phyloP scores from a whole-genome alignment of 2,329 filamentous ascomycete genomes.

The Colletotrichum trifolii region DNA sequence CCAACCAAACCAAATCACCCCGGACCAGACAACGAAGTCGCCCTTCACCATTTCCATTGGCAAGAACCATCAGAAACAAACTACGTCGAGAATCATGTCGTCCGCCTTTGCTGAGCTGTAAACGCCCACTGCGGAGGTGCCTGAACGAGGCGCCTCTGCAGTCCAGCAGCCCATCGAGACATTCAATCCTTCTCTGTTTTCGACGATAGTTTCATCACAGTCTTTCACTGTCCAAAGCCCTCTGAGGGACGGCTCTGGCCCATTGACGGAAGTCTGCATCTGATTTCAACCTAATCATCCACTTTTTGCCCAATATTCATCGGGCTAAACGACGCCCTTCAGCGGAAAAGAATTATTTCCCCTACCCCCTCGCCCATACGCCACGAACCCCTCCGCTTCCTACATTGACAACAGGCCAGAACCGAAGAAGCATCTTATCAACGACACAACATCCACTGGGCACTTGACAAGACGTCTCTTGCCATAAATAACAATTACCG shows the following conservation, averaged over 20 bases:
- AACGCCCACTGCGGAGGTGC: conserved; percentile 81
- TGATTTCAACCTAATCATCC: conserved; percentile 41
- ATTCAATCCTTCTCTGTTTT: conserved; percentile 60
- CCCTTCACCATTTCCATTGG: conserved; percentile 44
- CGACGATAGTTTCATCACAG: conserved; percentile 73
- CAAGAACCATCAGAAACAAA: conserved; percentile 55
- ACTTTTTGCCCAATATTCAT: conserved; percentile 27
- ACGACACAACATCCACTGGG: neutral
- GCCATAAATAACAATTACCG: too few species aligned
- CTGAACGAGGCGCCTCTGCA: conserved; percentile 68
- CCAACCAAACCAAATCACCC: conserved; percentile 46
- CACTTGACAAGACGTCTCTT: too few species aligned
- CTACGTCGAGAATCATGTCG: conserved; percentile 82
- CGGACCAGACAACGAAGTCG: conserved; percentile 74
- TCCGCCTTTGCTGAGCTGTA: conserved; percentile 87
- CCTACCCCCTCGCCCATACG: conserved; percentile 8
- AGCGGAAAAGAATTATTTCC: conserved; percentile 12
- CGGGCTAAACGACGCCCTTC: conserved; percentile 31
- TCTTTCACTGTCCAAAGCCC: conserved; percentile 59
- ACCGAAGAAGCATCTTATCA: neutral
- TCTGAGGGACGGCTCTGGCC: conserved; percentile 46
- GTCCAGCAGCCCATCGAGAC: conserved; percentile 88
- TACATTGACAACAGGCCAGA: neutral
- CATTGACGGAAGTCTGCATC: conserved; percentile 53
- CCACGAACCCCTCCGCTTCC: conserved; percentile 9